Evolutionary conservation across 2,329 filamentous ascomycete species (phyloP).

Genomic region (Eurotiales sp.): DNA sequence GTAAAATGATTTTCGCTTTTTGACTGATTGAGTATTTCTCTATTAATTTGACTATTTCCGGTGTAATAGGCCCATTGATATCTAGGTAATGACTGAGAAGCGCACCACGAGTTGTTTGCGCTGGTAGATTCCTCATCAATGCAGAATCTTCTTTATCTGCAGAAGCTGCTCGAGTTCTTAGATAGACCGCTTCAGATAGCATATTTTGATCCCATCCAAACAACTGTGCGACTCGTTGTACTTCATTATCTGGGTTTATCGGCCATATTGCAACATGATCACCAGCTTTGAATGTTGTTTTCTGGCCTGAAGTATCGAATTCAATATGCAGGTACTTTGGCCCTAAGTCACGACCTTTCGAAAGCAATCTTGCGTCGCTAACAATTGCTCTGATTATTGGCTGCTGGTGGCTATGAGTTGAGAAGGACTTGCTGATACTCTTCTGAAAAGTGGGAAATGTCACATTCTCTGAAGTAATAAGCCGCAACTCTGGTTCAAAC

Average conservation of each 20-base stretch:
- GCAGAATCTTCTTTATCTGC: not conserved
- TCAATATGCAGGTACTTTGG: slow-evolving; percentile 33
- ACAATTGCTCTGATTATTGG: not conserved
- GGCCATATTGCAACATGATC: slow-evolving; percentile 42
- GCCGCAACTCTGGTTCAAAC: not conserved
- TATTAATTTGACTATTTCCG: not conserved
- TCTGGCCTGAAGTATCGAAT: slow-evolving; percentile 30
- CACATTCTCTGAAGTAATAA: not conserved
- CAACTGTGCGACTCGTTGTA: slow-evolving; percentile 26
- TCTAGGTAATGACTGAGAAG: not conserved
- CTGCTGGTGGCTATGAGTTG: not conserved
- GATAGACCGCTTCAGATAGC: slow-evolving; percentile 12
- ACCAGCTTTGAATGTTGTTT: slow-evolving; percentile 36
- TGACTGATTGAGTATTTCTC: not conserved
- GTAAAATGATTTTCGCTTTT: not conserved
- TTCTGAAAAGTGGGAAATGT: not conserved
- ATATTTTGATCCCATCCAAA: slow-evolving; percentile 18
- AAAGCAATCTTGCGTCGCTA: not conserved
- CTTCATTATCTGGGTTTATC: slow-evolving; percentile 36
- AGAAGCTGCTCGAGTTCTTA: slow-evolving; percentile 11
- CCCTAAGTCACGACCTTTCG: slow-evolving; percentile 20
- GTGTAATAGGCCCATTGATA: not conserved
- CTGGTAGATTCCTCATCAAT: not conserved
- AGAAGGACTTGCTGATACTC: no score
- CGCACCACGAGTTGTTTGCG: not conserved